These are phyloP conservation scores for Entomortierella parvispora DNA, from an alignment of 192 early-diverging fungal genomes.

Conservation along the genomic window DNA sequence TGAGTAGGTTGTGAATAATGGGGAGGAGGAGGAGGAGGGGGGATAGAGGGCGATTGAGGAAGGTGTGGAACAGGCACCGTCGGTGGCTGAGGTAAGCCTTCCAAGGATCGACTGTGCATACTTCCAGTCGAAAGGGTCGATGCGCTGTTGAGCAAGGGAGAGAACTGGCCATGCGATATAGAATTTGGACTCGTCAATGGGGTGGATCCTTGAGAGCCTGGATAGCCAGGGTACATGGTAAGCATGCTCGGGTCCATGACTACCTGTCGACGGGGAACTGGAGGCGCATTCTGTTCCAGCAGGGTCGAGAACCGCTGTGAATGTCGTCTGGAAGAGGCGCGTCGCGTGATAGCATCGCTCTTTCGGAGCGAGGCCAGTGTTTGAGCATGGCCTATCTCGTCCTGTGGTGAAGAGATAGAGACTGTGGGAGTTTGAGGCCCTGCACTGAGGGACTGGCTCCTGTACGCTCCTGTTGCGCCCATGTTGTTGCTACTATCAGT, in stretches of 20 bases:
- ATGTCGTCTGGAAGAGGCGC: constrained; percentile 10
- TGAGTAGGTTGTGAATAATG: neutral
- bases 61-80: neutral
- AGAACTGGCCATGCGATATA: neutral
- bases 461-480: neutral
- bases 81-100: too few relatives aligned
- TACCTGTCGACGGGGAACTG: constrained; percentile 4
- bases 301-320: constrained; percentile 14
- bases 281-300: constrained; percentile 9
- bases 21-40: neutral
- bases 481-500: neutral
- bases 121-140: neutral
- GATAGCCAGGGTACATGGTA: constrained; percentile 1
- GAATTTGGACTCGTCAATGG: neutral
- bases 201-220: constrained; percentile 7
- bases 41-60: neutral
- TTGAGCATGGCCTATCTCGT: constrained; percentile 3
- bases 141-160: neutral
- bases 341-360: constrained; percentile 17
- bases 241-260: constrained; percentile 6
- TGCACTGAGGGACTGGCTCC: neutral
- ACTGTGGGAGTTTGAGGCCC: neutral
- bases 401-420: neutral
- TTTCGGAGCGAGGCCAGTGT: constrained; percentile 13
- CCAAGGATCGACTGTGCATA: neutral